Base-by-base conservation (phyloP, 2,329 filamentous ascomycete genomes). In the Lithohypha guttulata region DNA sequence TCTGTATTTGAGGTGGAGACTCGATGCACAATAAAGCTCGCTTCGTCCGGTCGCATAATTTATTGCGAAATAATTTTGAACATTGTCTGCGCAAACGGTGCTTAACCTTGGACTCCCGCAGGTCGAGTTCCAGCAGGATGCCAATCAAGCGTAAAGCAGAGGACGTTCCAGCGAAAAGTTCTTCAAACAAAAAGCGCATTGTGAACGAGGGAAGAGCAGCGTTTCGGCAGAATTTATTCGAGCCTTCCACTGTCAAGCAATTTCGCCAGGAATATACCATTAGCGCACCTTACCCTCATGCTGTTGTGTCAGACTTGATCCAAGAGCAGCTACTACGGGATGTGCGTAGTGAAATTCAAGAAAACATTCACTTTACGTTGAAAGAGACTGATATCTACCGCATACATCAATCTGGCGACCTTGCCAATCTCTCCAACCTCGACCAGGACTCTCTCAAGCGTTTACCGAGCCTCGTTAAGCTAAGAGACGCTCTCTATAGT, bases 381-480 rank as follows among this genome's bases (percentile, higher is more conserved):
- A 98, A 98, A 62, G 91, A 98, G 63, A 98, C 91, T 33, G 91
- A 98, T 60, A 98, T 98, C 53, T 98, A 98, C 74, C 94, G 93
- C 64, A 96, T 98, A 57, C 87, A 95, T 71, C 91, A 98, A 68
- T 96, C 89, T 3, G 91, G 91, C 49, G 91, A 98, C 59, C 73
- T 98, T 22, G 91, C 91, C 32, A 98, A 98, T 63, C 77, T 98
- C 42, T 89, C 95, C 61, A 91, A 91, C 17, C 75, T 98, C 29
- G 84, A 93, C 46, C 80, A 93, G 57, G 78, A 79, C 6, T 86
- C 87, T 5, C 73, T 96, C 39, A 73, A 81, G 45, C 86, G 85
- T 57, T 69, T 98, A 10, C 91, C 91, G 0, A 93, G 84, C 9
- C 70, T 98, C n/a, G 75, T 95, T 29, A 75, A 78, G 44, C 75